phyloP scores from a whole-genome alignment of 169 alveolate species.

The Plasmodium ovale region DNA sequence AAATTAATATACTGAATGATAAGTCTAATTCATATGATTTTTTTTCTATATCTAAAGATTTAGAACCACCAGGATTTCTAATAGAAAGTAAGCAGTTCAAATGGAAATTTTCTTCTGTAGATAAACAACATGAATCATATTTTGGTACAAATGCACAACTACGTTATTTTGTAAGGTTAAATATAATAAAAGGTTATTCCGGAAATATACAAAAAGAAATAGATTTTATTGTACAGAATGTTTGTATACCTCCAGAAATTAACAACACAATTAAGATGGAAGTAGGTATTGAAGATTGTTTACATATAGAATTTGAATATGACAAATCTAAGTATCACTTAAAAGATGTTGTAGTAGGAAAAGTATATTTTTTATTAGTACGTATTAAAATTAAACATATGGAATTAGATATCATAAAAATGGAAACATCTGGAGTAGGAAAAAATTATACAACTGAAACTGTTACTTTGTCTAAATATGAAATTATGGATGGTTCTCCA shows the following conservation, averaged over 20 bases:
- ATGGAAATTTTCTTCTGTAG: slow-evolving; percentile 96
- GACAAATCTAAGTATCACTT: slow-evolving; percentile 96
- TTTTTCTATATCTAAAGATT: slow-evolving; percentile 95
- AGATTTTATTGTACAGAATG: slow-evolving; percentile 95
- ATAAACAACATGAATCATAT: slow-evolving; percentile 98
- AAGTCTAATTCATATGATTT: slow-evolving; percentile 93
- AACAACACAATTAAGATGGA: slow-evolving; percentile 96
- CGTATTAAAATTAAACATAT: slow-evolving; percentile 98
- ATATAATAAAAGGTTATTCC: slow-evolving; percentile 94
- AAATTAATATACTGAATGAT: slow-evolving; percentile 94
- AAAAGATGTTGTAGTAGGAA: slow-evolving; percentile 98
- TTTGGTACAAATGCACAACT: slow-evolving; percentile 95
- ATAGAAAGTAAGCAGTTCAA: slow-evolving; percentile 92
- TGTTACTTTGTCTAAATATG: slow-evolving; percentile 96
- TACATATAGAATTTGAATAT: slow-evolving; percentile 96
- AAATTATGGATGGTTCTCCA: slow-evolving; percentile 99
- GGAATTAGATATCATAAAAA: slow-evolving; percentile 91
- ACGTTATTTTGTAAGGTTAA: slow-evolving; percentile 93
- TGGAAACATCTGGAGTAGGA: slow-evolving; percentile 79
- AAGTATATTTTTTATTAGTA: slow-evolving; percentile 96
- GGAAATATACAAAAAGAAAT: slow-evolving; percentile 92
- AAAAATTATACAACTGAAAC: slow-evolving; percentile 92
- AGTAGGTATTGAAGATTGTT: slow-evolving; percentile 98
- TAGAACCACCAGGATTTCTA: slow-evolving; percentile 97
- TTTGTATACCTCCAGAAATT: slow-evolving; percentile 90